Evolutionary conservation across 352 stramenopile species (phyloP), one percentile per base, ranked within the genome.

Genomic region (Thalassiosira mediterranea): DNA sequence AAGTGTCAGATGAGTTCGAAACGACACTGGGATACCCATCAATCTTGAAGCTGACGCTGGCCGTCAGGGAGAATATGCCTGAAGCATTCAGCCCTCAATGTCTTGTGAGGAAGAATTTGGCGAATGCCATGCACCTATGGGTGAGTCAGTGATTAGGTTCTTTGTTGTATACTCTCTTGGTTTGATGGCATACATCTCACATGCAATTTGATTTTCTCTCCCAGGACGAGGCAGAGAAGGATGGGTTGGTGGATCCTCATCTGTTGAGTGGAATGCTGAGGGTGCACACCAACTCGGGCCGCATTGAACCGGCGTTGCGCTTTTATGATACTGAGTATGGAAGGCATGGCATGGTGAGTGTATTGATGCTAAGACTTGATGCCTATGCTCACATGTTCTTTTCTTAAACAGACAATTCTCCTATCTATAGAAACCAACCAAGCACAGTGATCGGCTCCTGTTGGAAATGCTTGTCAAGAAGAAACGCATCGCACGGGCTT

Each of bases 401-500:
- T 21, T 68, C 72, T 48, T 46, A 17, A 51, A 23, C 26, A 65
- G 42, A 10, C 10, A 64, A 0, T 34, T 38, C 19, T 53, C 13
- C 29, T 56, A n/a, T 17, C 26, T 69, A 37, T 29, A 89, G 81
- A 75, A 52, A 28, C 88, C 84, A 53, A 91, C 77, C 8, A 76
- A 70, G 32, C 84, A 90, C 63, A 94, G 86, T 51, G 86, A 92
- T 66, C 80, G 88, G 25, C 47, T 92, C 40, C 48, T 92, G 26
- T 26, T 94, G 11, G 79, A 92, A 60, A 94, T 94, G 88, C 72
- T 94, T 37, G 49, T 94, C 7, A 80, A 86, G 31, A 84, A 91
- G 46, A 89, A 89, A 29, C 63, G 84, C 13, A 74, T 92, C 8
- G 34, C 69, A 2, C 52, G 88, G 59, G 86, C 86, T 40, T 76